phyloP scores from a whole-genome alignment of 1,284 basidiomycete genomes.

The Cryptococcus sp. region DNA sequence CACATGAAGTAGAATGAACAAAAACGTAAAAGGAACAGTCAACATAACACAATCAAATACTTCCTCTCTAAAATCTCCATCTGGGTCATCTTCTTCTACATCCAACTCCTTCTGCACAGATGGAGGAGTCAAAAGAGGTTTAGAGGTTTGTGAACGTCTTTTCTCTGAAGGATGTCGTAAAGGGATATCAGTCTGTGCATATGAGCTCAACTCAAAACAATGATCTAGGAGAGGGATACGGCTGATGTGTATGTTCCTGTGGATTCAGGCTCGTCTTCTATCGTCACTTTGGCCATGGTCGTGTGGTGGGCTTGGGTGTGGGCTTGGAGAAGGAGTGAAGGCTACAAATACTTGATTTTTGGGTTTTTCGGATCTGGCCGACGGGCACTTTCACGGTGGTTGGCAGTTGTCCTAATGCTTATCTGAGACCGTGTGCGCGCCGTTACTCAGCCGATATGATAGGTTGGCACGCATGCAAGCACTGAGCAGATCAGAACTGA shows the following conservation, averaged over 20 bases:
- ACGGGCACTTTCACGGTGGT: too few relatives aligned
- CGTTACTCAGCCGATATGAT: too few relatives aligned
- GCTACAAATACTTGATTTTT: too few relatives aligned
- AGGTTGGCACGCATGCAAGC: too few relatives aligned
- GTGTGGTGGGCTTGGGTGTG: too few relatives aligned
- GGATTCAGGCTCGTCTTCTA: background rate
- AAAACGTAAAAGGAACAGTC: slow-evolving; percentile 42
- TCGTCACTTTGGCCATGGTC: background rate
- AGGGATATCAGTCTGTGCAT: background rate
- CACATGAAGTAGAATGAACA: slow-evolving; percentile 46
- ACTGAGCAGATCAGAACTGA: too few relatives aligned
- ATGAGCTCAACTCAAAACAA: background rate
- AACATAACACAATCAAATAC: slow-evolving; percentile 43
- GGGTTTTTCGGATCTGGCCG: too few relatives aligned
- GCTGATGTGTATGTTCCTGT: background rate
- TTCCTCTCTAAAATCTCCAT: slow-evolving; percentile 26
- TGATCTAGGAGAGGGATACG: background rate
- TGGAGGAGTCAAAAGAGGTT: background rate
- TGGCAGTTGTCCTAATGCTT: too few relatives aligned
- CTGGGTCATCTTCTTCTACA: background rate
- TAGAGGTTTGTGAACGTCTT: background rate
- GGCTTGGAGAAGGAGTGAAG: too few relatives aligned
- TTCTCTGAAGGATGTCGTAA: background rate
- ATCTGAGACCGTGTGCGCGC: too few relatives aligned
- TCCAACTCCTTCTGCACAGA: background rate